Evolutionary conservation across 768 basidiomycete species (phyloP).

Genomic region (Dioszegia crocea): DNA sequence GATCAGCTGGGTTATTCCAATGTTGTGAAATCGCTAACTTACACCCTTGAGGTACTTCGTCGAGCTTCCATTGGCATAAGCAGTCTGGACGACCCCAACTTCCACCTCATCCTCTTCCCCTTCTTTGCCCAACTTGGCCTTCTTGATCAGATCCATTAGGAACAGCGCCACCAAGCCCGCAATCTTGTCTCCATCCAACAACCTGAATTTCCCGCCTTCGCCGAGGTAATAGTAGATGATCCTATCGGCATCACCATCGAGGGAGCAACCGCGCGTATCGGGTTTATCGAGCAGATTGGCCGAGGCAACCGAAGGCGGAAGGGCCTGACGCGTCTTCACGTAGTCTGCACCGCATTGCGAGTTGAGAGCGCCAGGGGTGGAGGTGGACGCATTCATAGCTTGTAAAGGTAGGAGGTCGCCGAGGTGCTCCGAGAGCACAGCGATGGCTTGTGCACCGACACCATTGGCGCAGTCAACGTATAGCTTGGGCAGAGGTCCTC

Average conservation of each 20-base stretch:
- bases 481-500: slow-evolving; percentile 57
- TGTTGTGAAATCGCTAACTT: slow-evolving; percentile 4
- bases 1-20: neutral
- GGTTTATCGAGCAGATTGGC: slow-evolving; percentile 52
- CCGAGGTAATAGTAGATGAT: slow-evolving; percentile 86
- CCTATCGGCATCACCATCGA: slow-evolving; percentile 96
- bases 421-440: slow-evolving; percentile 61
- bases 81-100: slow-evolving; percentile 95
- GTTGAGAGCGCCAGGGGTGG: slow-evolving; percentile 71
- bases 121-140: slow-evolving; percentile 60
- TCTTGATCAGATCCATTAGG: slow-evolving; percentile 81
- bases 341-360: slow-evolving; percentile 88
- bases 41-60: slow-evolving; percentile 75
- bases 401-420: slow-evolving; percentile 57
- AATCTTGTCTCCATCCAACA: slow-evolving; percentile 98
- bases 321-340: slow-evolving; percentile 85
- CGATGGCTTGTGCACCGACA: slow-evolving; percentile 74
- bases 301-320: slow-evolving; percentile 70
- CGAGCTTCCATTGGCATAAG: slow-evolving; percentile 95
- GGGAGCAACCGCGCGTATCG: slow-evolving; percentile 75
- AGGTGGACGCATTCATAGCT: slow-evolving; percentile 65
- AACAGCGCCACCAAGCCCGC: slow-evolving; percentile 88
- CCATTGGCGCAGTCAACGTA: slow-evolving; percentile 99
- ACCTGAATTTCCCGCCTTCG: slow-evolving; percentile 58
- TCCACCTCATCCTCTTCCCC: slow-evolving; percentile 65